Conservation (phyloP, 2,329 filamentous ascomycete genomes). For the Hypoxylon sp. region DNA sequence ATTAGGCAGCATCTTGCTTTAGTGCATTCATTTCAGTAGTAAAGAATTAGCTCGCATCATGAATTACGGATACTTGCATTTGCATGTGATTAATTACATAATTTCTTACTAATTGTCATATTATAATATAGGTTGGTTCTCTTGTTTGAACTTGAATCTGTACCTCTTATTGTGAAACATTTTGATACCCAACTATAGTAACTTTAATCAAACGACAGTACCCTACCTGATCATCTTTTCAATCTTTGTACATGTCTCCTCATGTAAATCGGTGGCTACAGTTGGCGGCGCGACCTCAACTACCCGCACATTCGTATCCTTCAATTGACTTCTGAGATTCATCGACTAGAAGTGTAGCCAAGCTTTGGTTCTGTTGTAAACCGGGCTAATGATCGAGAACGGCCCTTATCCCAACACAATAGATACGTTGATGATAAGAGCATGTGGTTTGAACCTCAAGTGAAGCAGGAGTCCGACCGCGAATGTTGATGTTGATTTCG, state of each 20-base stretch:
- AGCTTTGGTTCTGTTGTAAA: constrained; percentile 73
- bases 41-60: not conserved
- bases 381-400: constrained; percentile 67
- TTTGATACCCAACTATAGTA: not conserved
- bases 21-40: not conserved
- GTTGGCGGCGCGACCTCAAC: constrained; percentile 68
- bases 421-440: constrained; percentile 68
- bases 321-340: constrained; percentile 67
- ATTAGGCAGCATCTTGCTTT: constrained; percentile 20
- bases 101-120: not conserved
- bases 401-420: constrained; percentile 68
- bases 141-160: not conserved
- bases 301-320: constrained; percentile 61
- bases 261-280: constrained; percentile 69
- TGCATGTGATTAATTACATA: not conserved
- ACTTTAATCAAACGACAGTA: not conserved
- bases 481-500: constrained; percentile 71
- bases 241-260: constrained; percentile 57
- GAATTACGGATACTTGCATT: not conserved
- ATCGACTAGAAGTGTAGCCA: constrained; percentile 71
- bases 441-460: constrained; percentile 59
- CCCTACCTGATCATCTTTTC: not conserved
- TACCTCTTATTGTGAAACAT: not conserved
- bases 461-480: constrained; percentile 67
- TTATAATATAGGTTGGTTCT: not conserved